phyloP scores from a whole-genome alignment of 768 basidiomycete genomes.

The Tulasnella sp. region DNA sequence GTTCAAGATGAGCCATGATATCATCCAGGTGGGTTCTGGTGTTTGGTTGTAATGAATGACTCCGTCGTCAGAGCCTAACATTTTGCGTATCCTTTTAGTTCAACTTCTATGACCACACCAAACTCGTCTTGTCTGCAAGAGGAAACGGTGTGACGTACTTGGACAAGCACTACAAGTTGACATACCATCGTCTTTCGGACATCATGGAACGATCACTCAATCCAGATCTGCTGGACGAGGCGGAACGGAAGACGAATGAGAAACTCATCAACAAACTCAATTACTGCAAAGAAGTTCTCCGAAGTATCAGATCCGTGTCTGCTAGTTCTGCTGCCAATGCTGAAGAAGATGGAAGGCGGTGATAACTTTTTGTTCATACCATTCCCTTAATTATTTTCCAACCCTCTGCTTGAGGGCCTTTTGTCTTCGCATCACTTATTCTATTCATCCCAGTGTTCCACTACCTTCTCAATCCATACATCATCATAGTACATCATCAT shows the following conservation, averaged over 20 bases:
- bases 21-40: conserved; percentile 61
- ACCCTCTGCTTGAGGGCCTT: no score
- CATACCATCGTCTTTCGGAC: conserved; percentile 56
- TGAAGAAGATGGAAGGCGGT: no score
- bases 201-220: conserved; percentile 47
- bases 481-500: no score
- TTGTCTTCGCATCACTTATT: no score
- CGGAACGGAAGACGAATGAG: conserved; percentile 46
- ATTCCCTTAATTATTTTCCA: no score
- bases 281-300: conserved; percentile 74
- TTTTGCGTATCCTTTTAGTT: conserved; percentile 45
- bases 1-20: conserved; percentile 91
- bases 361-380: no score
- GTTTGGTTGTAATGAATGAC: not conserved
- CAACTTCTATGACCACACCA: conserved; percentile 97
- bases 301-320: no score
- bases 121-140: conserved; percentile 73
- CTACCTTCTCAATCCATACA: no score
- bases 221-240: conserved; percentile 32
- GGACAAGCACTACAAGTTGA: conserved; percentile 73
- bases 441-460: no score
- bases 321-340: not conserved
- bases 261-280: conserved; percentile 65
- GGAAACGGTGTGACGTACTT: conserved; percentile 78
- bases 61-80: conserved; percentile 2